Base-by-base conservation (phyloP, 805 yeast genomes). In the Metschnikowia bowlesiae region DNA sequence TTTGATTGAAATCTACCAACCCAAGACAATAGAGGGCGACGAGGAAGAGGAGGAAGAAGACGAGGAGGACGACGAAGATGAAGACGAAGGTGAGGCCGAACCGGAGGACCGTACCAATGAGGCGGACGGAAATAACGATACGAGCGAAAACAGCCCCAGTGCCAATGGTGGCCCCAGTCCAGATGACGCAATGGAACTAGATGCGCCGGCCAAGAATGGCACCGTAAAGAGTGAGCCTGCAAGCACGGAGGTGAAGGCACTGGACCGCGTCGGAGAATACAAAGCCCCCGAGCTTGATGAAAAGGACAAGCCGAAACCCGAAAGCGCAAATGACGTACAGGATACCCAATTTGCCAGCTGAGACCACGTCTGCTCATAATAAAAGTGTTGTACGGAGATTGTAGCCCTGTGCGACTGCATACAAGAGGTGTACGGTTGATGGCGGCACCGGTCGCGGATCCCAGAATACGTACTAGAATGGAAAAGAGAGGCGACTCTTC, bases 1-100 rank as follows among this genome's bases (percentile, higher is more conserved):
- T 41, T 73, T 88, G 52, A 69, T 87, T 34, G 91, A 87, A 62
- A 73, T 89, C 6, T 89, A 94, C 94, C 83, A 78, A 61, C 84
- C 87, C 9, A 78, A 85, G 52, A 70, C 74, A 8, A 44, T 53
- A 33, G 57, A 48, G 7, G 62, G 58, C 18, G 57, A 53, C 29
- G 58, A 51, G 2, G 59, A 47, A 5, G 50, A 53, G 18, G 71
- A 63, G 9, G 68, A 61, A 14, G 71, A 65, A 16, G 70, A 62
- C 0, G 54, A 47, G 1, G 53, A 49, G 13, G 53, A 55, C 11
- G 53, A 51, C 8, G 52, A 50, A 16, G 45, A 31, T n/a, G 53
- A 34, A 22, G 48, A 40, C 10, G 53, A 50, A 18, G 46, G 31
- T 16, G 53, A 33, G n/a, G 48, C 39, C 11, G 51, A 50, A 14